These are phyloP conservation scores for Pisolithus microcarpus DNA, from an alignment of 768 basidiomycete genomes.

Conservation along the genomic window DNA sequence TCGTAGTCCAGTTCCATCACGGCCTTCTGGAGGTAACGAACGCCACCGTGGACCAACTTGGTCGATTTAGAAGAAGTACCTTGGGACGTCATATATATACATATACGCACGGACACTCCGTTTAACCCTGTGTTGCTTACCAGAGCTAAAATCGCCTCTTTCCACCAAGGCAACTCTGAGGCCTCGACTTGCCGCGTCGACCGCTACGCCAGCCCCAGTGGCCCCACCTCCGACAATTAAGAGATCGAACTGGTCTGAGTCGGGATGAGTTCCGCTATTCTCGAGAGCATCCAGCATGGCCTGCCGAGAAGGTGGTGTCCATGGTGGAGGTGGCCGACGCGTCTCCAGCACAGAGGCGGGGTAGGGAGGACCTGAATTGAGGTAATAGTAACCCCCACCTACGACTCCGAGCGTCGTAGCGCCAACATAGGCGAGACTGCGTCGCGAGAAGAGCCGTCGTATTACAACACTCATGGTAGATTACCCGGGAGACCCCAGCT, in stretches of 20 bases:
- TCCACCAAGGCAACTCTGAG: constrained; percentile 92
- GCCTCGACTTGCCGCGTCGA: constrained; percentile 89
- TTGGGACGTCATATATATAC: constrained; percentile 17
- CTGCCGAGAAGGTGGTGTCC: constrained; percentile 68
- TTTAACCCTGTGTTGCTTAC: constrained; percentile 32
- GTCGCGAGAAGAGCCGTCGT: constrained; percentile 43
- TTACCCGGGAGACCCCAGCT: too few relatives aligned
- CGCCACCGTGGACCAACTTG: constrained; percentile 96
- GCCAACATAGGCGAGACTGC: constrained; percentile 45
- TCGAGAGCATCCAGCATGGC: constrained; percentile 54
- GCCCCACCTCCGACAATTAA: constrained; percentile 91
- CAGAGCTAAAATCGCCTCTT: constrained; percentile 84
- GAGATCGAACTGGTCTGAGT: constrained; percentile 62
- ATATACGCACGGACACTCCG: neutral
- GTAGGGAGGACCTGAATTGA: constrained; percentile 68
- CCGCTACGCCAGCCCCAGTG: constrained; percentile 92
- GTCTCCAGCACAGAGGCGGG: constrained; percentile 56
- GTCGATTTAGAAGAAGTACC: constrained; percentile 97
- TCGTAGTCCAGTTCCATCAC: constrained; percentile 93
- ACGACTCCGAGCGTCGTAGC: constrained; percentile 46
- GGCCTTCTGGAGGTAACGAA: constrained; percentile 96
- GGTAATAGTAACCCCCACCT: constrained; percentile 61
- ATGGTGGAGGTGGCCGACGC: constrained; percentile 68
- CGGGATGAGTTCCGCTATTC: constrained; percentile 22
- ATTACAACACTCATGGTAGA: constrained; percentile 5